Conservation (phyloP, 441 rosid genomes). For the Rhodomyrtus psidioides region DNA sequence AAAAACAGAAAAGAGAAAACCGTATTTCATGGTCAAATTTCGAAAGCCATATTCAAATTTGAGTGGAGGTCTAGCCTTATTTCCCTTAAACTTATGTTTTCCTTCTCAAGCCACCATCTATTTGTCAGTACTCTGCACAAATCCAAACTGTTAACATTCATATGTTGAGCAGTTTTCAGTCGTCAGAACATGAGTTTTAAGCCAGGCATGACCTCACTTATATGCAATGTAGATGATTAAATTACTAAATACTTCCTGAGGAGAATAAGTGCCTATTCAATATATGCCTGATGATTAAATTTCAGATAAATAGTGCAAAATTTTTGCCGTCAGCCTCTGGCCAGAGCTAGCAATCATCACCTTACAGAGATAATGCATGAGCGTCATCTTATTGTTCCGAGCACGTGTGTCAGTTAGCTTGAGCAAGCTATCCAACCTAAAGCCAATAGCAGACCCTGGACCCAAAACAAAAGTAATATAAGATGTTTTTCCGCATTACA, state of each 20-base stretch:
- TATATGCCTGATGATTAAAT: not conserved
- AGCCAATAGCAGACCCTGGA: not conserved
- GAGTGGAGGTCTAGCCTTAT: not conserved
- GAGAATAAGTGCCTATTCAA: not conserved
- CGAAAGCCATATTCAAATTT: not conserved
- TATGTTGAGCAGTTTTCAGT: not conserved
- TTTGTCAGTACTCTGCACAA: not conserved
- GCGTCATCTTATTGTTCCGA: not conserved
- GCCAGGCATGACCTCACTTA: not conserved
- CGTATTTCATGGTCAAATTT: not conserved
- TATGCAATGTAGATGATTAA: not conserved
- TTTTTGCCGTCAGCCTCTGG: not conserved
- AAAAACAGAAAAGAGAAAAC: not conserved
- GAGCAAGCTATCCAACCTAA: not conserved
- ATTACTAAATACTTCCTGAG: not conserved
- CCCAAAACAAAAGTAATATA: not conserved
- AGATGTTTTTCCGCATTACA: not conserved
- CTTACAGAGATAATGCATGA: constrained; percentile 1
- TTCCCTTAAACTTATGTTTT: not conserved
- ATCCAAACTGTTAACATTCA: not conserved
- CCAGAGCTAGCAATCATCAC: not conserved
- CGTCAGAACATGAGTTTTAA: not conserved
- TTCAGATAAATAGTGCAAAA: not conserved
- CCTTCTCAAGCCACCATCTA: not conserved
- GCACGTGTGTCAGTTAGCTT: constrained; percentile 1